These are phyloP conservation scores for Penicillium fuscoglaucum DNA, from an alignment of 2,329 filamentous ascomycete species.

Conservation along the genomic window DNA sequence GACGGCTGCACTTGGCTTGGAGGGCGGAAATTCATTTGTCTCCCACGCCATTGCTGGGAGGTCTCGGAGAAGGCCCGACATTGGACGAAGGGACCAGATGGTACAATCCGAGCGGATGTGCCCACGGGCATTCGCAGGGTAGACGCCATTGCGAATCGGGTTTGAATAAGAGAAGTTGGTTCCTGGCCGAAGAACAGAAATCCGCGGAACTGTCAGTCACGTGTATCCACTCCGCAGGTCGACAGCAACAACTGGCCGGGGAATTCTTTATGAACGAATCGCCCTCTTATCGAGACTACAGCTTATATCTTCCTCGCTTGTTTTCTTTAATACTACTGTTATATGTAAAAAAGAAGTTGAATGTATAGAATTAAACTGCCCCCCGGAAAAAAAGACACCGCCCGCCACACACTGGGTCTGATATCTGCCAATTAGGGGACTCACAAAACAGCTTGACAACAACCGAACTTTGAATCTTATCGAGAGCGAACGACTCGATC, in stretches of 20 bases:
- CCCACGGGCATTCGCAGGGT: constrained; percentile 29
- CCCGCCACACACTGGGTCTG: constrained; percentile 7
- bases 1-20: constrained; percentile 34
- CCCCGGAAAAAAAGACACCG: constrained; percentile 7
- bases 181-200: constrained; percentile 23
- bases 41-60: constrained; percentile 26
- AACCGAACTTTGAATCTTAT: constrained; percentile 1
- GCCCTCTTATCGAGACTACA: constrained; percentile 1
- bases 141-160: constrained; percentile 34
- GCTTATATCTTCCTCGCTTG: constrained; percentile 7
- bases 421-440: constrained; percentile 15
- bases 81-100: constrained; percentile 25
- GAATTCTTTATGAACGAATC: neutral
- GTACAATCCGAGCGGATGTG: constrained; percentile 22
- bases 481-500: constrained; percentile 1
- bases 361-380: constrained; percentile 4
- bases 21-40: constrained; percentile 21
- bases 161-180: constrained; percentile 9
- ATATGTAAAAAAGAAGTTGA: neutral
- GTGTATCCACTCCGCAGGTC: constrained; percentile 23
- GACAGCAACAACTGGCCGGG: constrained; percentile 1
- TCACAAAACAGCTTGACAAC: constrained; percentile 11
- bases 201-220: constrained; percentile 23
- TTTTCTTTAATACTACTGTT: neutral
- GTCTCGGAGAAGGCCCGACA: constrained; percentile 40